Evolutionary conservation across 306 rosid species (phyloP).

Genomic region (Citrullus amarus): DNA sequence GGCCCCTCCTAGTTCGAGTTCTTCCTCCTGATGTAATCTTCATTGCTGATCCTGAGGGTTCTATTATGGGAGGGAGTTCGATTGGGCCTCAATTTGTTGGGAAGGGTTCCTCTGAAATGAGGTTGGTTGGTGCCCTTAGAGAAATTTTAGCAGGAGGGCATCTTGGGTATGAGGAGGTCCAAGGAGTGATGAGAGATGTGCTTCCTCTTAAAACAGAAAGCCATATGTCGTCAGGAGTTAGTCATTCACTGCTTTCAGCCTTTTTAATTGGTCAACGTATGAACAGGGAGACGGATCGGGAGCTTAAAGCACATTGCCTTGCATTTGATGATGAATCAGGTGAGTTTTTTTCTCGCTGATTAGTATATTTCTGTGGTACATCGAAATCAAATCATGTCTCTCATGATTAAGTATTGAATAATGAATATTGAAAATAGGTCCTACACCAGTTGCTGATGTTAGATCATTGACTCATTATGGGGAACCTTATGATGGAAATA

Average conservation of each 20-base stretch:
- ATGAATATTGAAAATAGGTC: conserved; percentile 34
- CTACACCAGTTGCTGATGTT: conserved; percentile 81
- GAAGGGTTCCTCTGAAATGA: conserved; percentile 59
- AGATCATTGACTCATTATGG: conserved; percentile 87
- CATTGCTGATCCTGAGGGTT: conserved; percentile 86
- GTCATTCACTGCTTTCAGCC: conserved; percentile 81
- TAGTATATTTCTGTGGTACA: neutral
- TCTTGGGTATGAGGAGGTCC: conserved; percentile 93
- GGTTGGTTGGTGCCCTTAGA: conserved; percentile 88
- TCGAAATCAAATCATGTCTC: neutral
- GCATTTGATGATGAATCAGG: conserved; percentile 92
- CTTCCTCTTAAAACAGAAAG: conserved; percentile 46
- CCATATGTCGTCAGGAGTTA: conserved; percentile 31
- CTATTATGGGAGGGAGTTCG: conserved; percentile 79
- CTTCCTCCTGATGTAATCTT: conserved; percentile 80
- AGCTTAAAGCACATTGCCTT: conserved; percentile 87
- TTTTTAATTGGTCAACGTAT: conserved; percentile 93
- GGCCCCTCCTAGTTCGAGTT: conserved; percentile 71
- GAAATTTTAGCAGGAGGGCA: conserved; percentile 95
- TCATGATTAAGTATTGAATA: conserved; percentile 13
- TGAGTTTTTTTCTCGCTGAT: conserved; percentile 14
- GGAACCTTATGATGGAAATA: conserved; percentile 93
- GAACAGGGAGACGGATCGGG: conserved; percentile 94
- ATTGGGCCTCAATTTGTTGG: conserved; percentile 76
- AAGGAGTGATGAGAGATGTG: conserved; percentile 71